phyloP scores from a whole-genome alignment of 139 green algal genomes.

The Zygnema circumcarinatum region DNA sequence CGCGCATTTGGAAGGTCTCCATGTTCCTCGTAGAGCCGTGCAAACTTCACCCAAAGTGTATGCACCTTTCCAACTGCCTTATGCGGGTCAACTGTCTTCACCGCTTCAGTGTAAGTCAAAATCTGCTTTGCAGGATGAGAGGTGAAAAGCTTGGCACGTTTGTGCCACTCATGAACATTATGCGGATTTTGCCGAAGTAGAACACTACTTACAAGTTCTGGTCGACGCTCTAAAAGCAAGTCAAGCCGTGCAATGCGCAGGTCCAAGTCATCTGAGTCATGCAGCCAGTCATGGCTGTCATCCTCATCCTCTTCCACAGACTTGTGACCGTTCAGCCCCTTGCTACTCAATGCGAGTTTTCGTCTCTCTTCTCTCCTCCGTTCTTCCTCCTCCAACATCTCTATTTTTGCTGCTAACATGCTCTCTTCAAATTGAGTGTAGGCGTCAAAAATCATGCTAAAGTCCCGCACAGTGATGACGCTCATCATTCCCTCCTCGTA shows the following conservation, averaged over 20 bases:
- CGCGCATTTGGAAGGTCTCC: constrained; percentile 88
- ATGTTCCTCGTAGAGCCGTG: constrained; percentile 96
- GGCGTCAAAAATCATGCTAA: constrained; percentile 96
- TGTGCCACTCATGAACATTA: constrained; percentile 96
- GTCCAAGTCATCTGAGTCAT: constrained; percentile 81
- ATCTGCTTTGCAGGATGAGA: constrained; percentile 81
- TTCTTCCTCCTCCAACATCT: constrained; percentile 29
- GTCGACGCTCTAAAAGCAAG: constrained; percentile 81
- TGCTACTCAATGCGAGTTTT: not conserved
- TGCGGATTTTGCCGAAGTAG: constrained; percentile 98
- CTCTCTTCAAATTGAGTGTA: constrained; percentile 74
- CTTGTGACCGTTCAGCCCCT: not conserved
- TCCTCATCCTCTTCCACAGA: constrained; percentile 1
- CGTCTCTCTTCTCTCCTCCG: constrained; percentile 34
- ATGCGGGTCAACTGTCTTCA: constrained; percentile 87
- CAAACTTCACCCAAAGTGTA: constrained; percentile 90
- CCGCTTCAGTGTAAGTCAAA: constrained; percentile 90
- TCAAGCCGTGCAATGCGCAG: constrained; percentile 92
- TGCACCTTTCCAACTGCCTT: constrained; percentile 59
- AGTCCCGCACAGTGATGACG: constrained; percentile 88
- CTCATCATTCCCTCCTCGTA: constrained; percentile 93
- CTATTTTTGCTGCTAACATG: constrained; percentile 63
- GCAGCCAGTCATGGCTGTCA: constrained; percentile 11
- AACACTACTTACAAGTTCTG: constrained; percentile 69
- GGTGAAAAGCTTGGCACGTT: constrained; percentile 92